Base-by-base conservation (phyloP, 331 rosid genomes). In the Erythrophleum ivorense region DNA sequence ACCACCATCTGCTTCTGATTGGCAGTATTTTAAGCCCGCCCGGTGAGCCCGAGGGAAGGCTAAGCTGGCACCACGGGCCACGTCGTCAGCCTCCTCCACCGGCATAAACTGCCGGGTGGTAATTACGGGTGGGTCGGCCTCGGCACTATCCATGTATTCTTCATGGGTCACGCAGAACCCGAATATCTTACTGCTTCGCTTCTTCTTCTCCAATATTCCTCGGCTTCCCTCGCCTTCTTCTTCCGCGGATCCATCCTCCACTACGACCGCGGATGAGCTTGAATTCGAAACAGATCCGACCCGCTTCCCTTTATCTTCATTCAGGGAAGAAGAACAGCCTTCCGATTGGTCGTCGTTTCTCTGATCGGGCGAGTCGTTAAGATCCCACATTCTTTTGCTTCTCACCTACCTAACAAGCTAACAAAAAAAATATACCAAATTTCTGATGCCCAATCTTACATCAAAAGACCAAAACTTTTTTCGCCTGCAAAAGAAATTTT, bases 261-360 rank as follows among this genome's bases (percentile, higher is more conserved):
- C 18, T 13, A 92, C 83, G 15, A 92, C 82, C 0, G 94, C 97
- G 1, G 98, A 95, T 7, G 98, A 95, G 71, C 98, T 90, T 3
- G 99, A 95, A 87, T 91, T 91, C 46, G 98, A 93, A 7, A 88
- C 87, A 79, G 98, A 95, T 89, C 97, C 97, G 66, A 93, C 94
- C 83, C 90, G 85, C 54, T 95, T 95, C 0, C 94, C 91, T 80
- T 89, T 89, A 12, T 93, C 94, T 34, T 92, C 97, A 49, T 91
- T 93, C 16, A 80, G 86, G 5, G 97, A 91, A 16, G 93, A 94
- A 54, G 92, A 94, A 55, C 90, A 90, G 2, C 88, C 91, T 67
- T 90, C 97, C 16, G 93, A 89, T 86, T 84, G 95, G 29, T 87
- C 84, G 29, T 75, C 90, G 16, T 85, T 77, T 63, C 90, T 84